Evolutionary conservation across 768 basidiomycete species (phyloP).

Genomic region (Tephrocybe sp.): DNA sequence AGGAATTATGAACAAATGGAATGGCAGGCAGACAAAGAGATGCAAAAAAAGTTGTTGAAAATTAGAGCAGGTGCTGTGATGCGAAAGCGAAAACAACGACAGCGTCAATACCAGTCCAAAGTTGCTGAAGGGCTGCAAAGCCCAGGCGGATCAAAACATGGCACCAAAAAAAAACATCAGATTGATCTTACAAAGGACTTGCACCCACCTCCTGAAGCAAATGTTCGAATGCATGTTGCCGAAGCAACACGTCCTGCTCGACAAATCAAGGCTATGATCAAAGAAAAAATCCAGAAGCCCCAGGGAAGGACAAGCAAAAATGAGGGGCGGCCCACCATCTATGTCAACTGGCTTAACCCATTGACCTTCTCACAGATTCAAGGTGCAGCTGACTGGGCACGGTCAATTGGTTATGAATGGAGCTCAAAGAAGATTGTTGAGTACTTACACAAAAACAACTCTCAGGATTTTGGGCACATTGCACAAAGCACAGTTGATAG

Average conservation of each 20-base stretch:
- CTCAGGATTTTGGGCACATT: background rate
- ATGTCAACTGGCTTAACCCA: background rate
- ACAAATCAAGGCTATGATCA: background rate
- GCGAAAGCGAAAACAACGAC: background rate
- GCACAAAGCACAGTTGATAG: background rate
- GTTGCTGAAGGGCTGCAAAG: background rate
- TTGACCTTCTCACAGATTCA: background rate
- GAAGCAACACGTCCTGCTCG: background rate
- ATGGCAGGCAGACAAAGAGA: background rate
- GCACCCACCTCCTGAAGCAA: background rate
- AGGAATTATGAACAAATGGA: background rate
- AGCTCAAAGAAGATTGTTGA: background rate
- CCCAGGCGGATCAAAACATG: background rate
- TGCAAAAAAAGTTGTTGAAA: background rate
- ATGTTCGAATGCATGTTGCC: background rate
- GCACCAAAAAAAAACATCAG: no score
- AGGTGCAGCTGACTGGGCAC: background rate
- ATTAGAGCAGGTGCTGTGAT: background rate
- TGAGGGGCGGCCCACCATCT: background rate
- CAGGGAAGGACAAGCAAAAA: background rate
- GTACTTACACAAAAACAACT: background rate
- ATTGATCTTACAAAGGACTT: background rate
- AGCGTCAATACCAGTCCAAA: background rate
- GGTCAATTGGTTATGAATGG: background rate
- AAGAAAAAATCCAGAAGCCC: background rate